Conservation (phyloP, 208 protist genomes). For the Trichomonas gallinae region DNA sequence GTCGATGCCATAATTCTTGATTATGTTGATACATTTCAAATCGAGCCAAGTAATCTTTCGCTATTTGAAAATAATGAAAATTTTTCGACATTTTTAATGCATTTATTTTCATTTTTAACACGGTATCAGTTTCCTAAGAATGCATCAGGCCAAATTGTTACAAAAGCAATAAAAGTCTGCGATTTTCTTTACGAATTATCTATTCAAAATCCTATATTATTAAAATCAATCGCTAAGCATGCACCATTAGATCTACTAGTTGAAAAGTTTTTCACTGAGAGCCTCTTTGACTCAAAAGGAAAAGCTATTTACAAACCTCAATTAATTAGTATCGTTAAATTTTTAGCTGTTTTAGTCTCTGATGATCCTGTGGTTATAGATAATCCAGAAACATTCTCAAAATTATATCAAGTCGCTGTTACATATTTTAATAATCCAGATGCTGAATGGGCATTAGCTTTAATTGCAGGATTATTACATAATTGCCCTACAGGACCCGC, state of each 20-base stretch:
- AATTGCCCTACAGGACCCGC: not conserved
- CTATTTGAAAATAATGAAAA: not conserved
- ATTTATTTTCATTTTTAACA: not conserved
- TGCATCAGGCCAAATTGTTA: not conserved
- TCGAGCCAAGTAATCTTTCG: not conserved
- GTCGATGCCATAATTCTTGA: not conserved
- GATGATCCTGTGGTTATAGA: not conserved
- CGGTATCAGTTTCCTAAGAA: not conserved
- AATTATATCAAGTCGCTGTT: not conserved
- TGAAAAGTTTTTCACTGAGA: not conserved
- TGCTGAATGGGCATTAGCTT: not conserved
- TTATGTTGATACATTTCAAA: not conserved
- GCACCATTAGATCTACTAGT: not conserved
- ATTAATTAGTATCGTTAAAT: not conserved
- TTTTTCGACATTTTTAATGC: not conserved
- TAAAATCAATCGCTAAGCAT: not conserved
- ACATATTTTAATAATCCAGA: not conserved
- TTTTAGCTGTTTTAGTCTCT: not conserved
- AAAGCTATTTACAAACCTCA: not conserved
- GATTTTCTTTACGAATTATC: not conserved
- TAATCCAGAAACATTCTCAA: not conserved
- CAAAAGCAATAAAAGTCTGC: not conserved
- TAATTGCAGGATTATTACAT: not conserved
- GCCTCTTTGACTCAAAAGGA: not conserved
- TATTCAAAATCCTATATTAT: not conserved